Conservation (phyloP, 2,329 filamentous ascomycete species). For the Fusarium pseudograminearum region DNA sequence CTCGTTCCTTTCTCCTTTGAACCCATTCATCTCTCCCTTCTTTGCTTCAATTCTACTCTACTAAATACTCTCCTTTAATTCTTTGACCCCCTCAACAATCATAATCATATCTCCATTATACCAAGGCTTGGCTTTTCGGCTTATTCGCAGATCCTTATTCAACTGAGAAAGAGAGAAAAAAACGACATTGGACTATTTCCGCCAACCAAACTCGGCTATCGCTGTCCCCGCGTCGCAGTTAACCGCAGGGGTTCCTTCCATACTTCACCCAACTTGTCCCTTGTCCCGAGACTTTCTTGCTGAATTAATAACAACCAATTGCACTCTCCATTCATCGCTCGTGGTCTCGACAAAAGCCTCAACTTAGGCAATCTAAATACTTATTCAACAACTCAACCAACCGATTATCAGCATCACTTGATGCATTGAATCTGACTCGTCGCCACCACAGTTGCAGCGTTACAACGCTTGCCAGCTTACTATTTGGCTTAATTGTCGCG, state of each 20-base stretch:
- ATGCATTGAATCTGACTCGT: slow-evolving; percentile 23
- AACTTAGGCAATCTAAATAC: slow-evolving; percentile 16
- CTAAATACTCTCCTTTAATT: slow-evolving; percentile 26
- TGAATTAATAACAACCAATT: slow-evolving; percentile 43
- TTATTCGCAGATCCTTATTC: slow-evolving; percentile 40
- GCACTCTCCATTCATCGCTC: slow-evolving; percentile 36
- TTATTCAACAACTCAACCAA: slow-evolving; percentile 14
- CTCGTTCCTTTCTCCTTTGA: slow-evolving; percentile 27
- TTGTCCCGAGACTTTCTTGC: slow-evolving; percentile 29
- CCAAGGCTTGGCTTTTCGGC: slow-evolving; percentile 33
- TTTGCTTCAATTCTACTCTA: slow-evolving; percentile 11
- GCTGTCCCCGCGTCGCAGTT: slow-evolving; percentile 40
- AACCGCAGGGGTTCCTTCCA: slow-evolving; percentile 35
- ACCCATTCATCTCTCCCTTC: slow-evolving; percentile 11
- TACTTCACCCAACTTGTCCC: slow-evolving; percentile 36
- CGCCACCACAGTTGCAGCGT: slow-evolving; percentile 30
- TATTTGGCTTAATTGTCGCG: slow-evolving; percentile 3
- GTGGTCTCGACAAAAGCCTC: slow-evolving; percentile 38
- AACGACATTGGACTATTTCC: slow-evolving; percentile 23
- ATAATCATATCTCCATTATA: slow-evolving; percentile 20
- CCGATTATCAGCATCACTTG: slow-evolving; percentile 19
- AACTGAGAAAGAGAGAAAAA: slow-evolving; percentile 21
- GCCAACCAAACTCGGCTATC: slow-evolving; percentile 44
- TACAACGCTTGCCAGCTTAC: slow-evolving; percentile 29
- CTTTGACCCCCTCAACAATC: slow-evolving; percentile 12